Evolutionary conservation across 2,329 filamentous ascomycete genomes (phyloP).

Genomic region (Trichoderma lentiforme): DNA sequence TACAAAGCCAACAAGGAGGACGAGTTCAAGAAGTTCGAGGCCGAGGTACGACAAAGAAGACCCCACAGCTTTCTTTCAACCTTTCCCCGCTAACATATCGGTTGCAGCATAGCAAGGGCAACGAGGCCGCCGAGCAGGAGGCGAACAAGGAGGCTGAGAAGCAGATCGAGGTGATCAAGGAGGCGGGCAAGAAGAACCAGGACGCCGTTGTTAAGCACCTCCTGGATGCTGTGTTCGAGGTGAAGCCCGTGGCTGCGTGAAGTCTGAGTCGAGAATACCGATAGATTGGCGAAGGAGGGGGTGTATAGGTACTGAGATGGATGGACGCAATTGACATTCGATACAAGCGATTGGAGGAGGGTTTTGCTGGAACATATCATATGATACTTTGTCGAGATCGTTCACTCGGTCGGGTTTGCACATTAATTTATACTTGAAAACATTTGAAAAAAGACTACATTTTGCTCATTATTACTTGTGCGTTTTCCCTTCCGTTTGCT

Average conservation of each 20-base stretch:
- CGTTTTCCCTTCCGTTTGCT: neutral
- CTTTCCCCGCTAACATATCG: neutral
- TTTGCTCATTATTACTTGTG: slow-evolving; percentile 2
- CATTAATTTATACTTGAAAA: neutral
- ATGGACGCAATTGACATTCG: neutral
- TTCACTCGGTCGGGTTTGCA: neutral
- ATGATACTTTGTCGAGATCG: neutral
- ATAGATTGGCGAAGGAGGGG: neutral
- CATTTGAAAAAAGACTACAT: neutral
- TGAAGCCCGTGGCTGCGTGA: slow-evolving; percentile 59
- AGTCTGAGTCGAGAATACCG: neutral
- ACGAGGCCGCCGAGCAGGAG: slow-evolving; percentile 71
- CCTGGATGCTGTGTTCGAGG: slow-evolving; percentile 78
- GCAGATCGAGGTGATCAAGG: slow-evolving; percentile 79
- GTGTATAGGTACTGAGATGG: neutral
- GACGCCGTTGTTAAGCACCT: slow-evolving; percentile 78
- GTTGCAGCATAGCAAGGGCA: slow-evolving; percentile 83
- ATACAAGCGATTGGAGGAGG: neutral
- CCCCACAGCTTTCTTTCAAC: neutral
- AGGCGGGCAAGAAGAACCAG: slow-evolving; percentile 74
- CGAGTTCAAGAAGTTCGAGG: slow-evolving; percentile 93
- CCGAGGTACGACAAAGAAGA: slow-evolving; percentile 46
- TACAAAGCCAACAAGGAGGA: slow-evolving; percentile 88
- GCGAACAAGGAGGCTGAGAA: slow-evolving; percentile 77
- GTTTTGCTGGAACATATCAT: neutral